phyloP scores from a whole-genome alignment of 1,139 yeast species.

The Sugiyamaella japonica region DNA sequence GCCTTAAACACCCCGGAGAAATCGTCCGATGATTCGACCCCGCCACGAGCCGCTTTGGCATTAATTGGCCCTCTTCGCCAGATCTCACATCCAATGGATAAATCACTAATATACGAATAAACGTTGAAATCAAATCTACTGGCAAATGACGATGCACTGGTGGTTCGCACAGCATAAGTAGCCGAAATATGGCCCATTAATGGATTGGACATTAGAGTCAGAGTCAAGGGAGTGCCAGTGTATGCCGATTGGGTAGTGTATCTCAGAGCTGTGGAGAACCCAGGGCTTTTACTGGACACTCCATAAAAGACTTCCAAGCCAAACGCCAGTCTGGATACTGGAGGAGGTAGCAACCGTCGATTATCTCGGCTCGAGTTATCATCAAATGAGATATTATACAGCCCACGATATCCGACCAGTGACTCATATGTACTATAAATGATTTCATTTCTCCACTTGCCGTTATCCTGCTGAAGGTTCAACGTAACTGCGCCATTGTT shows the following conservation, averaged over 20 bases:
- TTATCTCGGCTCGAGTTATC: constrained; percentile 21
- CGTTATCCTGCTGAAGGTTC: constrained; percentile 68
- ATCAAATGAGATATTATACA: constrained; percentile 62
- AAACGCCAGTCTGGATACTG: constrained; percentile 55
- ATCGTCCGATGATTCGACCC: background rate
- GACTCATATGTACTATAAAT: constrained; percentile 89
- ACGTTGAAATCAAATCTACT: constrained; percentile 87
- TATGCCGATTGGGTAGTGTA: constrained; percentile 85
- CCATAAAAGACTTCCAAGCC: constrained; percentile 95
- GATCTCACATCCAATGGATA: constrained; percentile 83
- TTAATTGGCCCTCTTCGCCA: constrained; percentile 47
- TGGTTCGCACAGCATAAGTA: constrained; percentile 82
- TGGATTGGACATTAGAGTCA: constrained; percentile 88
- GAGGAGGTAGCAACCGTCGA: constrained; percentile 12
- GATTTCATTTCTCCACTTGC: constrained; percentile 68
- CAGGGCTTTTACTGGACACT: constrained; percentile 66
- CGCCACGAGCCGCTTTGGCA: background rate
- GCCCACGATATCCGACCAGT: constrained; percentile 75
- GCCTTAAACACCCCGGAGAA: constrained; percentile 71
- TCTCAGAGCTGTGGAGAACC: constrained; percentile 74
- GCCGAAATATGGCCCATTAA: constrained; percentile 87
- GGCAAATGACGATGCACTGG: constrained; percentile 73
- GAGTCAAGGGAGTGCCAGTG: constrained; percentile 84
- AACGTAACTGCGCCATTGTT: constrained; percentile 62
- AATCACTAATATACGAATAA: constrained; percentile 85